Conservation (phyloP, 2,329 filamentous ascomycete species). For the Arthrobotrys entomopaga region DNA sequence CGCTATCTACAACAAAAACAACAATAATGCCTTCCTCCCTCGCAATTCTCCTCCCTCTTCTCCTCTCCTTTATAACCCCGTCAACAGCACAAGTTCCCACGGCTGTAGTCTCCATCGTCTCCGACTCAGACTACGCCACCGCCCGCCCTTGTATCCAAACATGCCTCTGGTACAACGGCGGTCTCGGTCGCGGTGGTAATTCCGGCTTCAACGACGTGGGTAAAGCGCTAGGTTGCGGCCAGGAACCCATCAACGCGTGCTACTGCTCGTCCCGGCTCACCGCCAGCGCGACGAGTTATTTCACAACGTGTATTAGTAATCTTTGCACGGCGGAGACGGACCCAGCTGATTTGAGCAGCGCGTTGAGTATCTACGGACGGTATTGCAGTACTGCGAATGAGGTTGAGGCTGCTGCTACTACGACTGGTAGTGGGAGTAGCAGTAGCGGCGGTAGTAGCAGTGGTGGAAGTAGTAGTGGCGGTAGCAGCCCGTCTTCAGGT, state of each 20-base stretch:
- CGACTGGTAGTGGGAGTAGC: background rate
- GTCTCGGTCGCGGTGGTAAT: slow-evolving; percentile 56
- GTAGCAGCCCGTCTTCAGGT: too few relatives aligned
- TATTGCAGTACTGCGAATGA: slow-evolving; percentile 59
- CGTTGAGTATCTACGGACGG: slow-evolving; percentile 57
- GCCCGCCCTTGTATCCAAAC: slow-evolving; percentile 57
- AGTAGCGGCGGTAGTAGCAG: slow-evolving; percentile 5
- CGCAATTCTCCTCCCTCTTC: background rate
- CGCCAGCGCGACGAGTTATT: slow-evolving; percentile 58
- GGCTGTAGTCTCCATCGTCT: slow-evolving; percentile 41
- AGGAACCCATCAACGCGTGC: slow-evolving; percentile 58
- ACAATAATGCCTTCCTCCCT: background rate
- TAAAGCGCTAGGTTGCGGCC: slow-evolving; percentile 58
- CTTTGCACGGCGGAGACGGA: slow-evolving; percentile 57
- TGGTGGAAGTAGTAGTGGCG: too few relatives aligned
- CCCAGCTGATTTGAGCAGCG: slow-evolving; percentile 56
- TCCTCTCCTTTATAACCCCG: slow-evolving; percentile 5
- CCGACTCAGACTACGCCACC: slow-evolving; percentile 42
- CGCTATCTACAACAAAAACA: background rate
- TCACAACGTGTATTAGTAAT: slow-evolving; percentile 57
- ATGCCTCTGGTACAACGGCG: slow-evolving; percentile 59
- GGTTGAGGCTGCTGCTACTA: background rate
- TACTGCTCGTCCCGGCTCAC: slow-evolving; percentile 57
- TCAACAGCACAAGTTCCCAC: slow-evolving; percentile 29
- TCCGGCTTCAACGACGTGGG: slow-evolving; percentile 48